These are phyloP conservation scores for Zygosaccharomyces bailii DNA, from an alignment of 805 yeast species.

Conservation along the genomic window DNA sequence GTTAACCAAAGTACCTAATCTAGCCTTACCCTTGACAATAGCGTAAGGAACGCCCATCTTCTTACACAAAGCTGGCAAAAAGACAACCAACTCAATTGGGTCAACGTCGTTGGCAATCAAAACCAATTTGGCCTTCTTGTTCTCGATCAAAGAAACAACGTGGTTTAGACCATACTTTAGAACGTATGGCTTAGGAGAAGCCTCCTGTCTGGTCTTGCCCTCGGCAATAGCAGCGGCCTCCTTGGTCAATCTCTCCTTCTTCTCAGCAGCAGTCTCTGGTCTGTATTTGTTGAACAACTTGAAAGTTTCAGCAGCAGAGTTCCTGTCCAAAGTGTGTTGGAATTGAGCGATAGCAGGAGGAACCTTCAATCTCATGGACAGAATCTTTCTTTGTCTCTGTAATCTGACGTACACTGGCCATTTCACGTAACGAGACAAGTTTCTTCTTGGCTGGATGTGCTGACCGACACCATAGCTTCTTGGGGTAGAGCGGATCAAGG, in stretches of 20 bases:
- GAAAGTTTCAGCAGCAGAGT: constrained; percentile 96
- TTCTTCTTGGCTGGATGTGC: constrained; percentile 89
- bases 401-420: constrained; percentile 99
- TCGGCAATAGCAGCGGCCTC: constrained; percentile 99
- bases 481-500: constrained; percentile 85
- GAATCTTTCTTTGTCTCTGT: constrained; percentile 98
- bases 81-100: constrained; percentile 96
- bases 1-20: constrained; percentile 97
- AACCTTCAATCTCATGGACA: constrained; percentile 93
- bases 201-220: constrained; percentile 96
- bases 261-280: constrained; percentile 96
- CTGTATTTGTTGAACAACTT: constrained; percentile 98
- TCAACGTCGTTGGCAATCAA: constrained; percentile 98
- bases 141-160: constrained; percentile 94
- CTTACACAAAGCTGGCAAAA: constrained; percentile 98
- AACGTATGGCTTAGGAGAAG: constrained; percentile 92
- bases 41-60: constrained; percentile 99
- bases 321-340: constrained; percentile 94
- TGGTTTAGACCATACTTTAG: constrained; percentile 99
- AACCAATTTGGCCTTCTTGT: constrained; percentile 97
- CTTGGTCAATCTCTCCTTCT: constrained; percentile 98
- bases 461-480: constrained; percentile 97
- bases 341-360: constrained; percentile 98
- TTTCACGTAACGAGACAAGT: constrained; percentile 94
- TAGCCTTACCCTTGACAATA: constrained; percentile 96